A percentile compares a stretch with the other conserved stretches of the same genome.
phyloP scores from a whole-genome alignment of 2,329 filamentous ascomycete species.

The Chrysoporthe austroafricana region DNA sequence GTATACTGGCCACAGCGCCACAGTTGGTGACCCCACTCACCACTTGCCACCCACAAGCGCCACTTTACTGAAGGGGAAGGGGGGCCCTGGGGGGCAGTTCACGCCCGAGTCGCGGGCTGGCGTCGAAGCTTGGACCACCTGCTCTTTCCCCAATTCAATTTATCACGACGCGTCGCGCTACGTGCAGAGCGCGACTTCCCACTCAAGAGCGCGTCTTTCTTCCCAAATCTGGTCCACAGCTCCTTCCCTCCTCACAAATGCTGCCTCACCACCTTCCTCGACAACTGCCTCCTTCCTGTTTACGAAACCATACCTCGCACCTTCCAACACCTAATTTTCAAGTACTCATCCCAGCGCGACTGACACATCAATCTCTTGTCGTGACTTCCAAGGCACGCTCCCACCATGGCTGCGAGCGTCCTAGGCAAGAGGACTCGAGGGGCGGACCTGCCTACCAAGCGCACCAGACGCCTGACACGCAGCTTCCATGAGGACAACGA shows the following conservation, averaged over 20 bases:
- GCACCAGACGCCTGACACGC: slow-evolving; percentile 49
- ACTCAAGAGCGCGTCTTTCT: not conserved
- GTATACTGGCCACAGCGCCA: not conserved
- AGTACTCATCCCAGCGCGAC: not conserved
- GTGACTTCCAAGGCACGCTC: slow-evolving; percentile 25
- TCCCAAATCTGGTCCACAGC: not conserved
- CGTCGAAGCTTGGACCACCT: not conserved
- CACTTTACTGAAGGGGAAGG: too few species aligned
- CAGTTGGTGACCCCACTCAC: not conserved
- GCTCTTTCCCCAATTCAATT: slow-evolving; percentile 5
- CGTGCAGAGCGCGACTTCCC: not conserved
- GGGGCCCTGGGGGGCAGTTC: not conserved
- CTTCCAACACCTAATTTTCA: slow-evolving; percentile 3
- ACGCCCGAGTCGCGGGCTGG: not conserved
- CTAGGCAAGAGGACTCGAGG: slow-evolving; percentile 39
- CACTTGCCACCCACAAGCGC: not conserved
- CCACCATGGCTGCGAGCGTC: slow-evolving; percentile 33
- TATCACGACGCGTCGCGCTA: slow-evolving; percentile 13
- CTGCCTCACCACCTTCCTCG: not conserved
- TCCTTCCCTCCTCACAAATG: slow-evolving; percentile 5
- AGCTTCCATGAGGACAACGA: slow-evolving; percentile 56
- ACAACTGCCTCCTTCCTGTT: slow-evolving; percentile 2
- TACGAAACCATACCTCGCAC: not conserved
- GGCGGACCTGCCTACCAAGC: slow-evolving; percentile 46
- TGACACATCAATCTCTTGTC: slow-evolving; percentile 4